phyloP scores from a whole-genome alignment of 1,284 basidiomycete genomes.

The Tremellales sp. region DNA sequence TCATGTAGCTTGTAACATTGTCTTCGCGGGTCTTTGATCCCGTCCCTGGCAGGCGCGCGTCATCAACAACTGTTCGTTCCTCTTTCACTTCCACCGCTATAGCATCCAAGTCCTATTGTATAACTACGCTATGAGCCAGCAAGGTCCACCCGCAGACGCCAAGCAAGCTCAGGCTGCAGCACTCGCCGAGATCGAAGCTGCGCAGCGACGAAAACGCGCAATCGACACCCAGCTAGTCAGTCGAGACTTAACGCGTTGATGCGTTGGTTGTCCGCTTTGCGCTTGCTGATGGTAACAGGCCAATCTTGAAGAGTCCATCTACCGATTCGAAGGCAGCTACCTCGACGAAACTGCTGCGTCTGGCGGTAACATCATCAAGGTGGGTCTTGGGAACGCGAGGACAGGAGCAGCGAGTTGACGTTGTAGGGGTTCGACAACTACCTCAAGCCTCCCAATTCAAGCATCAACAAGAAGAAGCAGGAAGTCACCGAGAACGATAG shows the following conservation, averaged over 20 bases:
- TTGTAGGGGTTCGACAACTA: constrained; percentile 51
- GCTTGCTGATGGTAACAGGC: too few species aligned
- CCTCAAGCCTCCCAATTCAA: constrained; percentile 46
- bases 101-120: not conserved
- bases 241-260: too few species aligned
- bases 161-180: constrained; percentile 44
- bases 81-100: not conserved
- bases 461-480: constrained; percentile 41
- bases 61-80: not conserved
- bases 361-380: constrained; percentile 51
- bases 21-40: not conserved
- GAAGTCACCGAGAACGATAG: constrained; percentile 47
- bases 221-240: constrained; percentile 39
- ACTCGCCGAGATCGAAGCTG: constrained; percentile 39
- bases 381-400: constrained; percentile 9
- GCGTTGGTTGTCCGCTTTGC: too few species aligned
- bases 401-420: not conserved
- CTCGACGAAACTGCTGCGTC: constrained; percentile 47
- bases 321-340: constrained; percentile 52
- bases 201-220: constrained; percentile 34
- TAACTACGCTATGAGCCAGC: constrained; percentile 33
- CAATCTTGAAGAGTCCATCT: constrained; percentile 50
- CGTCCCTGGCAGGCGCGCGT: not conserved
- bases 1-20: not conserved
- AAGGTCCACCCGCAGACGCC: constrained; percentile 44